Conservation (phyloP, 2,329 filamentous ascomycete species). For the Raffaelea albimanens region DNA sequence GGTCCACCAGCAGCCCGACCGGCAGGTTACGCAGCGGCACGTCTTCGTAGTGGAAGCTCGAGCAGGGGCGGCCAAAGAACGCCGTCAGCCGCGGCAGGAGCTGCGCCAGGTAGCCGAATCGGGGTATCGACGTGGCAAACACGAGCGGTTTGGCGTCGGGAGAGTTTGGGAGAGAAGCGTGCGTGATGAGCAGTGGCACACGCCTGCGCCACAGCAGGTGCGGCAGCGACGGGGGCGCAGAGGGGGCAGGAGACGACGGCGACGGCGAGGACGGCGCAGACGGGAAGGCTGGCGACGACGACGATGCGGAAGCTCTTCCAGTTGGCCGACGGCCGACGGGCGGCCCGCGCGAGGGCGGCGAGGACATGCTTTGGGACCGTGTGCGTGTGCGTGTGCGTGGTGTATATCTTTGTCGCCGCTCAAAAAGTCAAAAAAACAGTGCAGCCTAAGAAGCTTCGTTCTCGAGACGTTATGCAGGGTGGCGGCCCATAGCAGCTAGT, state of each 20-base stretch:
- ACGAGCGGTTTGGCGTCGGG: background rate
- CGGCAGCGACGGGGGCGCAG: slow-evolving; percentile 20
- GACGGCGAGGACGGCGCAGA: background rate
- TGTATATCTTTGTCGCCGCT: no score
- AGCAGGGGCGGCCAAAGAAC: slow-evolving; percentile 45
- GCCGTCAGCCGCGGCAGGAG: slow-evolving; percentile 44
- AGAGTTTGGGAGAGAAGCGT: slow-evolving; percentile 20
- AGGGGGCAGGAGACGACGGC: background rate
- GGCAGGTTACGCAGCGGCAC: slow-evolving; percentile 43
- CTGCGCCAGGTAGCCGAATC: slow-evolving; percentile 50
- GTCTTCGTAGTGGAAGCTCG: slow-evolving; percentile 49
- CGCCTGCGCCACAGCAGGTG: slow-evolving; percentile 45
- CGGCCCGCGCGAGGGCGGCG: no score
- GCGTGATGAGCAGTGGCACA: slow-evolving; percentile 45
- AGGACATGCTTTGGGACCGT: no score
- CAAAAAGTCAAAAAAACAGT: no score
- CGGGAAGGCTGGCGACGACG: background rate
- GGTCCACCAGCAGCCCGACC: slow-evolving; percentile 44
- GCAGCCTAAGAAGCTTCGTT: no score
- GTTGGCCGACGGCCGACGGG: no score
- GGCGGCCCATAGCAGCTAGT: no score
- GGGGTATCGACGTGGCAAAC: slow-evolving; percentile 44
- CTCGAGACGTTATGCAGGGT: no score
- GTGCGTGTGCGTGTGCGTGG: no score
- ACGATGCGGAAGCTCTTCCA: no score